A percentile compares a stretch with the other conserved stretches of the same genome.
Evolutionary conservation across 345 rosid species (phyloP).

Genomic region (Gossypium longicalyx): DNA sequence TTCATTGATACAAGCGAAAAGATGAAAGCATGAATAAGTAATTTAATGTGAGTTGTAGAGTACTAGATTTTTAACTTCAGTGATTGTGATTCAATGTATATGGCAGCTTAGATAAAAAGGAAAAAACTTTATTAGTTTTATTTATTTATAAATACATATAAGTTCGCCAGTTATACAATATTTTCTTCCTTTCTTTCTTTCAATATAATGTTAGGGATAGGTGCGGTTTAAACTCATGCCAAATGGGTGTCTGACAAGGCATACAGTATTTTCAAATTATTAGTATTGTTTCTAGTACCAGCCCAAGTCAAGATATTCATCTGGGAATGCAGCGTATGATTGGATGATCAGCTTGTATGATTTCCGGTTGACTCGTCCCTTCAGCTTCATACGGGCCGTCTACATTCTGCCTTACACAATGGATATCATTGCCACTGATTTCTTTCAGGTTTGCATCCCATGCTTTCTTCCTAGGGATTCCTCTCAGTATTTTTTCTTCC

Average conservation of each 20-base stretch:
- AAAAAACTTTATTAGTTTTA: too few species aligned
- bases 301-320: neutral
- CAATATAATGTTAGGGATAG: too few species aligned
- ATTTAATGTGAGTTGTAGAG: too few species aligned
- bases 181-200: too few species aligned
- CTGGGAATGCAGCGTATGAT: neutral
- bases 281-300: neutral
- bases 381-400: neutral
- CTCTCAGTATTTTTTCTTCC: neutral
- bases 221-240: too few species aligned
- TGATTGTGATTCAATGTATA: too few species aligned
- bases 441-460: neutral
- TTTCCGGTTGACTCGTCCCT: neutral
- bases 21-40: too few species aligned
- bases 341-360: neutral
- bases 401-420: neutral
- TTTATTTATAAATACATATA: too few species aligned
- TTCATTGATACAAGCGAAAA: neutral
- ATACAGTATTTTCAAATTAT: neutral
- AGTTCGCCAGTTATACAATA: too few species aligned
- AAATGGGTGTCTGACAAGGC: neutral
- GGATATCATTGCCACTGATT: neutral
- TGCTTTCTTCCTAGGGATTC: neutral
- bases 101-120: too few species aligned
- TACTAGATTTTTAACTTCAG: too few species aligned